These are phyloP conservation scores for Lojkania enalia DNA, from an alignment of 2,329 filamentous ascomycete genomes.

Conservation along the genomic window DNA sequence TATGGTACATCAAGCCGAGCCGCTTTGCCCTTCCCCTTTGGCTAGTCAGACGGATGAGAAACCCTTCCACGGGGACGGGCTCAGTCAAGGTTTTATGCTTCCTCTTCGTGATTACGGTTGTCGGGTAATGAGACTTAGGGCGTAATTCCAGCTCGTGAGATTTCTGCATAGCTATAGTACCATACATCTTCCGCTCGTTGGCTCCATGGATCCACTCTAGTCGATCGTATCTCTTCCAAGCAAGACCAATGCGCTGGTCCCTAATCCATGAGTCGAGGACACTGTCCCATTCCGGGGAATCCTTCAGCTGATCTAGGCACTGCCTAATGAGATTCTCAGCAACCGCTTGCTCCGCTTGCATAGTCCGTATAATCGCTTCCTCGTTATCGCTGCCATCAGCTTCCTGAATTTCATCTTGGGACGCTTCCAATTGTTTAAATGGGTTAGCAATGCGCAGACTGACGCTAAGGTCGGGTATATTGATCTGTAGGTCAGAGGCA, in stretches of 20 bases:
- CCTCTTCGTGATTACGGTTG: constrained; percentile 48
- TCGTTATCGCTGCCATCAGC: constrained; percentile 51
- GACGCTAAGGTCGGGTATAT: constrained; percentile 65
- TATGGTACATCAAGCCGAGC: constrained; percentile 65
- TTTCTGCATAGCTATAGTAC: constrained; percentile 67
- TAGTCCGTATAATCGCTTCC: constrained; percentile 49
- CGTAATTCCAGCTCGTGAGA: constrained; percentile 69
- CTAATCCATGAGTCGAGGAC: constrained; percentile 63
- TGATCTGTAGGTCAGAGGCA: constrained; percentile 60
- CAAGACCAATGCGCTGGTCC: constrained; percentile 63
- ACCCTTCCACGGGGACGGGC: constrained; percentile 66
- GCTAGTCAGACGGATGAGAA: constrained; percentile 66
- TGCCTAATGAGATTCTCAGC: constrained; percentile 60
- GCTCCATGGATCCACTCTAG: constrained; percentile 69
- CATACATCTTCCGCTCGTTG: constrained; percentile 70
- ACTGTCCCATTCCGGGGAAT: constrained; percentile 61
- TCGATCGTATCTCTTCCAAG: constrained; percentile 70
- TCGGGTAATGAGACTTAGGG: constrained; percentile 67
- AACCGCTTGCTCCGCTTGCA: constrained; percentile 58
- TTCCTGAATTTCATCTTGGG: constrained; percentile 45
- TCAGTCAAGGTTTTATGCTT: constrained; percentile 55
- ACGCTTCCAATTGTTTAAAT: constrained; percentile 57
- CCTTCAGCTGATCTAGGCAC: constrained; percentile 62
- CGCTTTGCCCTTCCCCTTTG: constrained; percentile 63
- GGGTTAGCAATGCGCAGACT: constrained; percentile 62